A percentile compares a stretch with the other conserved stretches of the same genome.
phyloP scores from a whole-genome alignment of 345 rosid genomes.

The Hibiscus tridactylites region DNA sequence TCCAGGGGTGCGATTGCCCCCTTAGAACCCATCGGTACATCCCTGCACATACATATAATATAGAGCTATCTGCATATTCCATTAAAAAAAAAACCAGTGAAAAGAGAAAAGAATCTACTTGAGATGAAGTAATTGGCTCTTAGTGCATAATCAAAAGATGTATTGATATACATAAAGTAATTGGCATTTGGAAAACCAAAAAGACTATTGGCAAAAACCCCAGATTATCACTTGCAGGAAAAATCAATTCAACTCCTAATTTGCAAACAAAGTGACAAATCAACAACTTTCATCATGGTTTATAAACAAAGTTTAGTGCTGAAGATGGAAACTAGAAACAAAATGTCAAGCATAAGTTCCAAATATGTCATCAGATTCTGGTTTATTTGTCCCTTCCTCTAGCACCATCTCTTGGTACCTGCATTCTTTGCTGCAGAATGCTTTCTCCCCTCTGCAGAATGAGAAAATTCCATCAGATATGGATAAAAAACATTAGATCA shows the following conservation, averaged over 20 bases:
- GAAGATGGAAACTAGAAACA: too few species aligned
- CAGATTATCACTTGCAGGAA: constrained; percentile 13
- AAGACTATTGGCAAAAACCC: constrained; percentile 11
- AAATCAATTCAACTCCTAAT: constrained; percentile 11
- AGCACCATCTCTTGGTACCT: constrained; percentile 57
- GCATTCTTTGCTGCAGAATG: constrained; percentile 91
- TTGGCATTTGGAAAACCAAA: neutral
- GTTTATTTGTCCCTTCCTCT: constrained; percentile 32
- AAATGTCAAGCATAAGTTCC: constrained; percentile 13
- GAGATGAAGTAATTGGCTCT: constrained; percentile 9
- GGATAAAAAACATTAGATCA: neutral
- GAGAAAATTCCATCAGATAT: neutral
- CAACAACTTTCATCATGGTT: neutral
- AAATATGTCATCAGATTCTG: constrained; percentile 17
- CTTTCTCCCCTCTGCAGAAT: constrained; percentile 71
- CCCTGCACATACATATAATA: neutral
- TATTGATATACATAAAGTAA: too few species aligned
- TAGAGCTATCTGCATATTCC: neutral
- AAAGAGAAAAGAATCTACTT: constrained; percentile 15
- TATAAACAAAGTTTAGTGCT: neutral
- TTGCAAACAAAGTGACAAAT: neutral
- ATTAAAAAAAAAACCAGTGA: neutral
- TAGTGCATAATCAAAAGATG: constrained; percentile 6
- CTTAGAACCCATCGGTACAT: too few species aligned
- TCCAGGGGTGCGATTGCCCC: too few species aligned